Evolutionary conservation across 164 flowering plant genomes (phyloP).

Genomic region (Cinnamomum chago): DNA sequence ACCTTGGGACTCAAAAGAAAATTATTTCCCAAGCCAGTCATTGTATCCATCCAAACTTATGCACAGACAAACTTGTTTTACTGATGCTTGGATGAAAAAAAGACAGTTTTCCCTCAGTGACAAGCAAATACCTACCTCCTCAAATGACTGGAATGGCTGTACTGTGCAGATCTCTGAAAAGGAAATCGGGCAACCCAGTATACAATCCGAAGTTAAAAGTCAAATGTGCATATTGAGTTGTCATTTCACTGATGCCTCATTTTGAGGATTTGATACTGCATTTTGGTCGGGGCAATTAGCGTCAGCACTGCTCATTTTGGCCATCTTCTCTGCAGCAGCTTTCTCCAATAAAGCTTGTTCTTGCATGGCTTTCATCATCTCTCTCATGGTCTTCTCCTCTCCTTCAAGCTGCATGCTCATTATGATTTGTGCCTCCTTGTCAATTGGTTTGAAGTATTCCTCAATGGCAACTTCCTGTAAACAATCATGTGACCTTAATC

Average conservation of each 20-base stretch:
- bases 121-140: background rate
- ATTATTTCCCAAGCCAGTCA: background rate
- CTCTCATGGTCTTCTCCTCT: conserved; percentile 53
- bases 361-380: conserved; percentile 51
- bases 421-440: conserved; percentile 53
- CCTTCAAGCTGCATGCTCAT: conserved; percentile 65
- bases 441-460: conserved; percentile 73
- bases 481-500: background rate
- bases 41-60: too few relatives aligned
- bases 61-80: background rate
- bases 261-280: conserved; percentile 3
- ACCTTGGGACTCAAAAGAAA: too few relatives aligned
- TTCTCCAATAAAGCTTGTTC: conserved; percentile 36
- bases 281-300: conserved; percentile 11
- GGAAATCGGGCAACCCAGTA: background rate
- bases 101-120: background rate
- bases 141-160: background rate
- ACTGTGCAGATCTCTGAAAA: background rate
- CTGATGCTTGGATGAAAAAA: background rate
- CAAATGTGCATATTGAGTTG: too few relatives aligned
- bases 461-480: conserved; percentile 72
- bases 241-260: background rate
- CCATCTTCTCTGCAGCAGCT: conserved; percentile 15
- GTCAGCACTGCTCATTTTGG: conserved; percentile 1
- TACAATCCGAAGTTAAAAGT: background rate